A percentile compares a stretch with the other conserved stretches of the same genome.
phyloP scores from a whole-genome alignment of 805 yeast species.

The Yarrowia sp. region DNA sequence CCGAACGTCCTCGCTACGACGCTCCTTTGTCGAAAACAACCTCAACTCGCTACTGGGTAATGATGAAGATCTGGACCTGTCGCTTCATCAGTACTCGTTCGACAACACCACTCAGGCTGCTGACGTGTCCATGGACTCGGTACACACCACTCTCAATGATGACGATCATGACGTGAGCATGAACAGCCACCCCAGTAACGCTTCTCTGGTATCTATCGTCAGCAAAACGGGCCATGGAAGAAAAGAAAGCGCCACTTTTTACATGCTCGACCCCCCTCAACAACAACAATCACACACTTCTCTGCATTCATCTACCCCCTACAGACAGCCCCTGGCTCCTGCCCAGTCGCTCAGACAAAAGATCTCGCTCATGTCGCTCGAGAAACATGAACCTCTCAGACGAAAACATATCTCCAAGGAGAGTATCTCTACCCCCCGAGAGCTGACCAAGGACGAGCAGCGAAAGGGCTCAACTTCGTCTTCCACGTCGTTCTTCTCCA shows the following conservation, averaged over 20 bases:
- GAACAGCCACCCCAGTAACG: background rate
- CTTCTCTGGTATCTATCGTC: conserved; percentile 6
- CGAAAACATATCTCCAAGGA: conserved; percentile 20
- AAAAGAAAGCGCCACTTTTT: conserved; percentile 18
- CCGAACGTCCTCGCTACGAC: background rate
- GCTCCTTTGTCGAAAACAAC: conserved; percentile 15
- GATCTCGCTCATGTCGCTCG: conserved; percentile 20
- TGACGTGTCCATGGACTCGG: background rate
- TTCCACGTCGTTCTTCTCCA: conserved; percentile 20
- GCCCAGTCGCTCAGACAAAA: conserved; percentile 17
- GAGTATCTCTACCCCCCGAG: conserved; percentile 6
- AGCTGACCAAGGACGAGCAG: conserved; percentile 4
- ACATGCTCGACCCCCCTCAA: conserved; percentile 20
- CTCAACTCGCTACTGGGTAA: conserved; percentile 15
- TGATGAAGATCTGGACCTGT: conserved; percentile 9
- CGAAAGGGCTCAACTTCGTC: conserved; percentile 19
- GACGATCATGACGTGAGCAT: conserved; percentile 1
- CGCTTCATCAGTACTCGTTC: background rate
- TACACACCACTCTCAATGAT: background rate
- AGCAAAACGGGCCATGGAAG: background rate
- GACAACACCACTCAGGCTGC: background rate
- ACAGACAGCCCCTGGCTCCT: background rate
- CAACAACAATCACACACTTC: background rate
- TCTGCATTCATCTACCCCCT: background rate
- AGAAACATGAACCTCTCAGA: conserved; percentile 14